phyloP scores from a whole-genome alignment of 1,139 yeast genomes.

The Yamadazyma atmosphaerica region DNA sequence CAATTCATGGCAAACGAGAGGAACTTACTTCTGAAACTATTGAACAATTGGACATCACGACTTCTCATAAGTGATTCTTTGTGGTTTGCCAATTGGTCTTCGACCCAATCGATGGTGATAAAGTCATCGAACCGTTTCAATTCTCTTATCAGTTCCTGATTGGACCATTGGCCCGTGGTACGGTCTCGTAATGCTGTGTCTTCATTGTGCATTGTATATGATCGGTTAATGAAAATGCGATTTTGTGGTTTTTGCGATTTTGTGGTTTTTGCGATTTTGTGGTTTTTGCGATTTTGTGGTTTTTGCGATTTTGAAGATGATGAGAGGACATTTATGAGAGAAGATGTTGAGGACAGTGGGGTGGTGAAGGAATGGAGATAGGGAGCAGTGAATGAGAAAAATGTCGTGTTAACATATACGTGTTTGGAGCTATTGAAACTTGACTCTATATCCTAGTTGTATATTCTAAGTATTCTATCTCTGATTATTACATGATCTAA shows the following conservation, averaged over 20 bases:
- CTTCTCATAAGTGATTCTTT: conserved; percentile 27
- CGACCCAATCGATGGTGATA: conserved; percentile 81
- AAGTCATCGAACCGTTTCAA: conserved; percentile 58
- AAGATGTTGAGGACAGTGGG: no score
- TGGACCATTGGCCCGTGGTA: conserved; percentile 39
- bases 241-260: no score
- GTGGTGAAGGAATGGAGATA: no score
- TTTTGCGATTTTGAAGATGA: no score
- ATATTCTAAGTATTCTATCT: no score
- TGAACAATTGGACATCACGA: conserved; percentile 15
- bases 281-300: no score
- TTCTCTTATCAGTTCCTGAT: conserved; percentile 34
- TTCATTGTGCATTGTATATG: not conserved
- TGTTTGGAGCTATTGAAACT: no score
- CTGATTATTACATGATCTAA: no score
- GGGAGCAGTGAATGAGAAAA: no score
- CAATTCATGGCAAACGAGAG: conserved; percentile 64
- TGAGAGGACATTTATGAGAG: no score
- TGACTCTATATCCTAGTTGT: no score
- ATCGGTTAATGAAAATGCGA: not conserved
- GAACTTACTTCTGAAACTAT: conserved; percentile 26
- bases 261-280: not conserved
- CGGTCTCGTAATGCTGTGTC: conserved; percentile 21
- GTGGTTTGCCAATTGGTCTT: conserved; percentile 68
- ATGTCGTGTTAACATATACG: no score